Percentiles rank a stretch among this genome's conserved stretches.
Evolutionary conservation across 306 rosid species (phyloP).

Genomic region (Inga laurina): DNA sequence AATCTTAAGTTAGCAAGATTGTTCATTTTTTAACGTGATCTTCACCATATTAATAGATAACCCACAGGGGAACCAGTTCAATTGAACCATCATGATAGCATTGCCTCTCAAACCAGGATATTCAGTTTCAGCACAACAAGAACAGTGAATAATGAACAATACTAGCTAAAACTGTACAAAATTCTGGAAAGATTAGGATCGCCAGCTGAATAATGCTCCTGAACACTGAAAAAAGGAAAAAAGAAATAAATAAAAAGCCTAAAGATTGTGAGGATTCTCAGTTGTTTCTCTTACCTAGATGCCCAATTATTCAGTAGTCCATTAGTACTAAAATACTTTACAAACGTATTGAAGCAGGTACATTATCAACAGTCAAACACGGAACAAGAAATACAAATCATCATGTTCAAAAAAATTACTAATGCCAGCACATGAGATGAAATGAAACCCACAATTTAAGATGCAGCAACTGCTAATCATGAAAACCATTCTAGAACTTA

Average conservation of each 20-base stretch:
- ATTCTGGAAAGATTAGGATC: background rate
- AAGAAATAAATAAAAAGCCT: background rate
- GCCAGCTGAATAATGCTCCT: background rate
- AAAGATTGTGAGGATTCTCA: background rate
- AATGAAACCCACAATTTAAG: background rate
- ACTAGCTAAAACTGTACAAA: background rate
- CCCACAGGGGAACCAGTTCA: background rate
- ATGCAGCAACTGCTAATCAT: slow-evolving; percentile 15
- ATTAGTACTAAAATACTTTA: background rate
- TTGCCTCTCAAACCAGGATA: slow-evolving; percentile 15
- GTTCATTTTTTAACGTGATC: background rate
- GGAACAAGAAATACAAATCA: slow-evolving; percentile 15
- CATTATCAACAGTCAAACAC: background rate
- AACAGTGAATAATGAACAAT: slow-evolving; percentile 12
- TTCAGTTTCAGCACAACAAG: background rate
- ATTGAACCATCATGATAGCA: background rate
- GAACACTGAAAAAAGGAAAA: background rate
- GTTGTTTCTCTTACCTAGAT: background rate
- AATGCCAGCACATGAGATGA: slow-evolving; percentile 10
- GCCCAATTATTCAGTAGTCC: background rate
- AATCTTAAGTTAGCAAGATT: background rate
- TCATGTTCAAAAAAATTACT: background rate
- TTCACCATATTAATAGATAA: background rate
- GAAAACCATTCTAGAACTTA: slow-evolving; percentile 23
- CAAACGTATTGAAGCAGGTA: background rate